Base-by-base conservation (phyloP, 2,329 filamentous ascomycete genomes). In the Epichloe sibirici region DNA sequence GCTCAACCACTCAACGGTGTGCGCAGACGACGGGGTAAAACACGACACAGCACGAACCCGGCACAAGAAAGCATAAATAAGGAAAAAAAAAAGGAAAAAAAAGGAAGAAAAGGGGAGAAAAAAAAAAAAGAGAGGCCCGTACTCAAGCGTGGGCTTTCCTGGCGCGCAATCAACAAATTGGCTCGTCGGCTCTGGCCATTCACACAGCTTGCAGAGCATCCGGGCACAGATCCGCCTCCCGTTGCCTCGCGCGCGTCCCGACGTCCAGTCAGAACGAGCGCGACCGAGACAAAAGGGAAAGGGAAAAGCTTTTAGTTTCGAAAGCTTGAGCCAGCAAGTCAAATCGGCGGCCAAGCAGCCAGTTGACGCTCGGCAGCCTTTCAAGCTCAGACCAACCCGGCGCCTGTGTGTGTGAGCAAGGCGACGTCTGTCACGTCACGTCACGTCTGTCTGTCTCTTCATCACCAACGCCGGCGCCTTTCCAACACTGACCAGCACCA, bases 1-100 rank as follows among this genome's bases (percentile, higher is more conserved):
- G 28, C 45, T 15, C 45, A n/a, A 45, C 34, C 71, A 71, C 69
- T 62, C 60, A 57, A 56, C 56, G 55, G 58, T 42, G 53, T 51
- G 55, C 55, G 45, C 48, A 31, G 47, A 56, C 46, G 56, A 53
- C 58, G 53, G 54, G 47, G 47, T n/a, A 43, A 53, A 31, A 49
- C 21, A 42, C 37, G 38, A 49, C 13, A 48, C 17, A 48, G 48
- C 31, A 43, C 35, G 53, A 55, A 57, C 21, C 34, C 31, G 55
- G 53, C 55, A 54, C 48, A 43, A 51, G 46, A 49, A 45, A 51
- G 39, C 50, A 51, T 47, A 55, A n/a, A n/a, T n/a, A n/a, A n/a
- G n/a, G n/a, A n/a, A n/a, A n/a, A n/a, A n/a, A n/a, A n/a, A n/a
- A n/a, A n/a, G n/a, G n/a, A n/a, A n/a, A n/a, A n/a, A n/a, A n/a